A percentile compares a stretch with the other conserved stretches of the same genome.
These are phyloP conservation scores for Dictyostelium capitatum DNA, from an alignment of 78 protist genomes.

Conservation along the genomic window DNA sequence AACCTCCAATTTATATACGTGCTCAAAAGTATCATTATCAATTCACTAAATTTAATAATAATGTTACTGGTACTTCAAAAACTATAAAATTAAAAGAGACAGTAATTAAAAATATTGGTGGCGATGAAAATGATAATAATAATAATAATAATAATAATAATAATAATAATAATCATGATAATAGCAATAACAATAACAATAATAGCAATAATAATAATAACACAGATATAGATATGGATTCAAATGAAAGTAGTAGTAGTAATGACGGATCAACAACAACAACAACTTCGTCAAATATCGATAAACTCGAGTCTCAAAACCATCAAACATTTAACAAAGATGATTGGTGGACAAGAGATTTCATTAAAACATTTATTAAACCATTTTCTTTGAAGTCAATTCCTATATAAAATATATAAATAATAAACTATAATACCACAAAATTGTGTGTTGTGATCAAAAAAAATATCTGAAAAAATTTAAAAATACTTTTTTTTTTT, in stretches of 20 bases:
- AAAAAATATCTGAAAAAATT: no score
- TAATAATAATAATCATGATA: neutral
- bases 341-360: conserved; percentile 63
- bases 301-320: neutral
- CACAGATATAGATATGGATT: neutral
- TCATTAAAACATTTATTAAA: conserved; percentile 1
- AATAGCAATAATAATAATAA: neutral
- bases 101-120: neutral
- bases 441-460: no score
- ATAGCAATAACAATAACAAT: neutral
- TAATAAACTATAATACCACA: no score
- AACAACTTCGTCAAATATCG: neutral
- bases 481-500: no score
- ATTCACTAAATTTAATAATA: conserved; percentile 40
- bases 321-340: neutral
- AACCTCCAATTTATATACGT: conserved; percentile 54
- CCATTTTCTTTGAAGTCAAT: conserved; percentile 46
- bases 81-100: no score
- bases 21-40: conserved; percentile 52
- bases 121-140: neutral
- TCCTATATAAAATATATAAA: neutral
- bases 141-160: neutral
- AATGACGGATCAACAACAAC: neutral
- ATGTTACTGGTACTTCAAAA: neutral
- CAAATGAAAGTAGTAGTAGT: neutral